Conservation (phyloP, 2,329 filamentous ascomycete species). For the Pyrenophora teres region DNA sequence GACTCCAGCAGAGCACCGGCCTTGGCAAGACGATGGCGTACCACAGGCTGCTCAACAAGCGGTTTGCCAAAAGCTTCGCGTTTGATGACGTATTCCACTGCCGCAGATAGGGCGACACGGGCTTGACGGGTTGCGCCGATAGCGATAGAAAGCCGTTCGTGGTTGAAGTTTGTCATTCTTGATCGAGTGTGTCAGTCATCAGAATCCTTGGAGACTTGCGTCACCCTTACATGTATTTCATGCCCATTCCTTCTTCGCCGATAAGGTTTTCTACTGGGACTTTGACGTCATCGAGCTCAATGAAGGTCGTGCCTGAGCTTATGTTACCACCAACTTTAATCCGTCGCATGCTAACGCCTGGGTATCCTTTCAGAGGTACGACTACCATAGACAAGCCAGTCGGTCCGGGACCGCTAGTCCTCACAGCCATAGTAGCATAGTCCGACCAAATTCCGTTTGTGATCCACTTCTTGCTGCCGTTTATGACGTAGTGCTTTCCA, state of each 20-base stretch:
- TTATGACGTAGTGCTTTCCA: slow-evolving; percentile 71
- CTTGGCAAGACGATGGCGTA: slow-evolving; percentile 73
- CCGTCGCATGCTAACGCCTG: slow-evolving; percentile 70
- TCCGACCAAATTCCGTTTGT: slow-evolving; percentile 68
- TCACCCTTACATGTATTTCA: slow-evolving; percentile 63
- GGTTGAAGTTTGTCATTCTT: slow-evolving; percentile 77
- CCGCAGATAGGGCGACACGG: slow-evolving; percentile 62
- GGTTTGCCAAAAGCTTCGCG: slow-evolving; percentile 70
- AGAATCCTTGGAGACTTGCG: background rate
- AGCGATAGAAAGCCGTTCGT: slow-evolving; percentile 71
- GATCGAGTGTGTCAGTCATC: background rate
- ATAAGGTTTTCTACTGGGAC: slow-evolving; percentile 73
- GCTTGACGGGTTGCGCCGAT: slow-evolving; percentile 67
- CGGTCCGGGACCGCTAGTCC: slow-evolving; percentile 69
- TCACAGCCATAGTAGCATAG: slow-evolving; percentile 71
- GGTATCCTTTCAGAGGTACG: slow-evolving; percentile 69
- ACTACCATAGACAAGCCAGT: slow-evolving; percentile 69
- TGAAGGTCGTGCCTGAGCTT: slow-evolving; percentile 72
- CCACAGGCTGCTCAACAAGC: slow-evolving; percentile 75
- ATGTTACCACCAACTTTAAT: slow-evolving; percentile 70
- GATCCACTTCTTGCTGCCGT: slow-evolving; percentile 77
- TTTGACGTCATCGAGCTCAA: slow-evolving; percentile 75
- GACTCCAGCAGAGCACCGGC: slow-evolving; percentile 70
- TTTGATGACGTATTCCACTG: slow-evolving; percentile 67
- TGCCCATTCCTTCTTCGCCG: slow-evolving; percentile 70